These are phyloP conservation scores for Dryadomyces quercivorus DNA, from an alignment of 2,329 filamentous ascomycete species.

Conservation along the genomic window DNA sequence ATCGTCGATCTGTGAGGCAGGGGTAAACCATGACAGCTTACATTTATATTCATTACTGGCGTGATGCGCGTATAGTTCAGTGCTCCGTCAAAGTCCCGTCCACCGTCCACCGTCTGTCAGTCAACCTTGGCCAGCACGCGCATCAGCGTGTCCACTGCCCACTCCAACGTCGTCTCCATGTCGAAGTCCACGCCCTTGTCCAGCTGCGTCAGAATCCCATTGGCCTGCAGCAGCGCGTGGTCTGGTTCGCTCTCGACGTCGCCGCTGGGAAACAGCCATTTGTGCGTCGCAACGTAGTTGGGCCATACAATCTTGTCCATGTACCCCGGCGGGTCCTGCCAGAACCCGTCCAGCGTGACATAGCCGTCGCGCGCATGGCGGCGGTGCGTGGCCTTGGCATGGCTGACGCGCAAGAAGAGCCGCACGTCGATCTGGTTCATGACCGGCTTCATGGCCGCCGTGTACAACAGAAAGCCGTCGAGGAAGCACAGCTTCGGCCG, in stretches of 20 bases:
- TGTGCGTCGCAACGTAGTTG: slow-evolving; percentile 73
- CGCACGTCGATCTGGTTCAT: slow-evolving; percentile 57
- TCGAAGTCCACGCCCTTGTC: slow-evolving; percentile 35
- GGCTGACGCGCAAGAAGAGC: slow-evolving; percentile 64
- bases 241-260: slow-evolving; percentile 51
- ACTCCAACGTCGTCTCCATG: slow-evolving; percentile 51
- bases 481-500: slow-evolving; percentile 53
- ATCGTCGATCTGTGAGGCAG: slow-evolving; percentile 79
- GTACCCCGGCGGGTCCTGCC: slow-evolving; percentile 88
- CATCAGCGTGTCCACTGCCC: slow-evolving; percentile 56
- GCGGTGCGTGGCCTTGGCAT: slow-evolving; percentile 49
- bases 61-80: no score
- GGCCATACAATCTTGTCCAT: slow-evolving; percentile 95
- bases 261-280: slow-evolving; percentile 62
- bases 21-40: slow-evolving; percentile 78
- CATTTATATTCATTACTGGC: slow-evolving; percentile 29
- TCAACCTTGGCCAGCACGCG: slow-evolving; percentile 21
- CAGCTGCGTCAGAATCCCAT: slow-evolving; percentile 36
- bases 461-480: slow-evolving; percentile 82
- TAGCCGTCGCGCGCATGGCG: slow-evolving; percentile 62
- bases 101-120: no score
- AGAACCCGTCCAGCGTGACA: slow-evolving; percentile 79
- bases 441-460: slow-evolving; percentile 38
- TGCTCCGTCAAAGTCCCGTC: no score
- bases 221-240: slow-evolving; percentile 23